Percentiles rank a stretch among this genome's conserved stretches.
These are phyloP conservation scores for Boletus edulis DNA, from an alignment of 768 basidiomycete genomes.

Conservation along the genomic window DNA sequence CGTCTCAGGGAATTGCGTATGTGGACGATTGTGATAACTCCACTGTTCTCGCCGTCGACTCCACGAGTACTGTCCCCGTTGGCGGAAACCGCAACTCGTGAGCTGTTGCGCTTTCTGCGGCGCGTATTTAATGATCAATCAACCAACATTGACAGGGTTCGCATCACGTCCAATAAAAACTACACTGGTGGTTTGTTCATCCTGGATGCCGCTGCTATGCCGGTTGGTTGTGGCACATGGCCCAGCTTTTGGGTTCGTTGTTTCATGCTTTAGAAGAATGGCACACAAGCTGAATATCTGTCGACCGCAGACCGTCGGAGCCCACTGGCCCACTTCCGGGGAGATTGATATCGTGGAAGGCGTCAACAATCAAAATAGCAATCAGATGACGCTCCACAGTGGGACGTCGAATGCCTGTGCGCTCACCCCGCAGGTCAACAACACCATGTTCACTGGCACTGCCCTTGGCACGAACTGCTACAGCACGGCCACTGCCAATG, in stretches of 20 bases:
- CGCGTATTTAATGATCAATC: neutral
- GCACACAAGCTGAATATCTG: neutral
- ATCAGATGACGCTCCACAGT: conserved; percentile 69
- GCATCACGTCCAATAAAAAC: conserved; percentile 61
- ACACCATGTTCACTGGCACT: conserved; percentile 18
- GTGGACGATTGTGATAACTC: conserved; percentile 54
- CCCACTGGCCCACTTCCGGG: conserved; percentile 50
- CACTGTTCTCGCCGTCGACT: conserved; percentile 63
- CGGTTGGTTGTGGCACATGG: conserved; percentile 63
- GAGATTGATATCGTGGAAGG: conserved; percentile 80
- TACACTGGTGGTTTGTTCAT: conserved; percentile 73
- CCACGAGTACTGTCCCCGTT: conserved; percentile 42
- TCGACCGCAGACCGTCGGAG: conserved; percentile 39
- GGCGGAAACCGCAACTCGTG: conserved; percentile 57
- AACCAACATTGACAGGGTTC: conserved; percentile 43
- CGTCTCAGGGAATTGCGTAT: conserved; percentile 53
- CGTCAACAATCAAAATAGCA: conserved; percentile 54
- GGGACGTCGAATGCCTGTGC: conserved; percentile 39
- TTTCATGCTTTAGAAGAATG: neutral
- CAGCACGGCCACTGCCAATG: conserved; percentile 38
- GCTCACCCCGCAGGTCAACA: conserved; percentile 13
- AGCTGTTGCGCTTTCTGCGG: conserved; percentile 11
- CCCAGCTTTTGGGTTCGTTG: conserved; percentile 54
- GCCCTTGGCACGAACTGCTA: conserved; percentile 35
- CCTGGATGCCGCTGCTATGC: conserved; percentile 69